These are phyloP conservation scores for Endoconidiophora polonica DNA, from an alignment of 2,329 filamentous ascomycete genomes.

Conservation along the genomic window DNA sequence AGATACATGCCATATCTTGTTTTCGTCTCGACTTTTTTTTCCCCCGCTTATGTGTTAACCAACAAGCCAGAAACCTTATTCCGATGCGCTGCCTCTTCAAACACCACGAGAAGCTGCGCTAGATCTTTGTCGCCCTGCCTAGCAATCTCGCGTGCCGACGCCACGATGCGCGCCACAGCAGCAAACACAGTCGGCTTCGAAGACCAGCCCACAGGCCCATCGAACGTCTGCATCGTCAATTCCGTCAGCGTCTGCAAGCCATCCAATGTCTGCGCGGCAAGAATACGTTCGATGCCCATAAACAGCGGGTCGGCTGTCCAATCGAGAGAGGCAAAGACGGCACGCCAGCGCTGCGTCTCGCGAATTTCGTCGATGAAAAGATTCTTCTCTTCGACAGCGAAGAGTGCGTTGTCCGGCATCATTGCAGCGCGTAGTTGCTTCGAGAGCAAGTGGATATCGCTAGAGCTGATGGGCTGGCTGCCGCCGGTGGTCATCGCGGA, in stretches of 20 bases:
- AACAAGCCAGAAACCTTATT: constrained; percentile 14
- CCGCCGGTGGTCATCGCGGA: constrained; percentile 15
- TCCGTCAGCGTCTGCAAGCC: constrained; percentile 2
- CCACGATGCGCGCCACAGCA: constrained; percentile 34
- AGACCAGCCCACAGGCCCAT: constrained; percentile 58
- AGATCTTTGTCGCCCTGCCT: constrained; percentile 13
- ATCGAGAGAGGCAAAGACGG: constrained; percentile 25
- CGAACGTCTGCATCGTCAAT: constrained; percentile 22
- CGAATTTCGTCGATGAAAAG: constrained; percentile 73
- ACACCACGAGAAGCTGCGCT: constrained; percentile 8
- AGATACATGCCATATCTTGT: neutral
- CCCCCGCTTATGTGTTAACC: constrained; percentile 10
- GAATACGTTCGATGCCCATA: neutral
- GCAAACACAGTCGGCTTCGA: constrained; percentile 52
- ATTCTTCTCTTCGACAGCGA: constrained; percentile 83
- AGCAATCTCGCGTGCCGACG: constrained; percentile 22
- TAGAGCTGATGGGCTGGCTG: neutral
- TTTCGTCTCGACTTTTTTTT: neutral
- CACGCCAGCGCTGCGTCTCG: constrained; percentile 55
- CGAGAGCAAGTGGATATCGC: constrained; percentile 17
- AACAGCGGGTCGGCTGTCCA: constrained; percentile 16
- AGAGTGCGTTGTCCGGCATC: constrained; percentile 50
- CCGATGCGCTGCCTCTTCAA: constrained; percentile 7
- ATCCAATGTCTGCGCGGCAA: constrained; percentile 15
- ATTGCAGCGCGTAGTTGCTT: constrained; percentile 29